Evolutionary conservation across 129 eudicot species (phyloP).

Genomic region (Lonicera japonica): DNA sequence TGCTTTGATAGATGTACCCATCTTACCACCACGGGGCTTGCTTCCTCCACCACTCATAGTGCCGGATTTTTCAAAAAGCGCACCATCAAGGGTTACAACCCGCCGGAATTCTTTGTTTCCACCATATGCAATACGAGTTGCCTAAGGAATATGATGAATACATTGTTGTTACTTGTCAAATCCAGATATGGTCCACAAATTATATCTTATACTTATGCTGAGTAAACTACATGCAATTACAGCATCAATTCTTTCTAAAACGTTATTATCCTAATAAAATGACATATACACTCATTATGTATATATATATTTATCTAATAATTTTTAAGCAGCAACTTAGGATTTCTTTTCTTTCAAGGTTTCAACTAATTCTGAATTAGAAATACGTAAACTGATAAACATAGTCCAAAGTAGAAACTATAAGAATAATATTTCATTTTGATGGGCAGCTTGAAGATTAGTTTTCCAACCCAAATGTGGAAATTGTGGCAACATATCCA

Average conservation of each 20-base stretch:
- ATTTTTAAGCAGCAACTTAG: background rate
- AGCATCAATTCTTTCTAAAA: background rate
- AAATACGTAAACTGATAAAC: no score
- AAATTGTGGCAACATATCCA: background rate
- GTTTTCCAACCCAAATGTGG: background rate
- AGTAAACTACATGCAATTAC: background rate
- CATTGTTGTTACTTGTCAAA: background rate
- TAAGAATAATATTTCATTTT: no score
- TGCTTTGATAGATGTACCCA: constrained; percentile 81
- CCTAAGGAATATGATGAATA: constrained; percentile 33
- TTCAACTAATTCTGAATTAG: no score
- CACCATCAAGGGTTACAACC: constrained; percentile 86
- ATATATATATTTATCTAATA: background rate
- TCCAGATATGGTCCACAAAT: background rate
- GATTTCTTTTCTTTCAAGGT: no score
- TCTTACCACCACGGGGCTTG: constrained; percentile 92
- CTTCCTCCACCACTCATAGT: constrained; percentile 98
- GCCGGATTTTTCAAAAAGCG: constrained; percentile 80
- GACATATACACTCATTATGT: background rate
- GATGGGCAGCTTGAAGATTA: background rate
- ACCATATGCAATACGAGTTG: constrained; percentile 89
- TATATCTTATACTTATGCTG: background rate
- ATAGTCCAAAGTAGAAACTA: no score
- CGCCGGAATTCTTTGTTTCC: constrained; percentile 57
- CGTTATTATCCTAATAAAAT: background rate